Evolutionary conservation across 2,329 filamentous ascomycete genomes (phyloP), one percentile per base, ranked within the genome.

Genomic region (Aspergillus persii): DNA sequence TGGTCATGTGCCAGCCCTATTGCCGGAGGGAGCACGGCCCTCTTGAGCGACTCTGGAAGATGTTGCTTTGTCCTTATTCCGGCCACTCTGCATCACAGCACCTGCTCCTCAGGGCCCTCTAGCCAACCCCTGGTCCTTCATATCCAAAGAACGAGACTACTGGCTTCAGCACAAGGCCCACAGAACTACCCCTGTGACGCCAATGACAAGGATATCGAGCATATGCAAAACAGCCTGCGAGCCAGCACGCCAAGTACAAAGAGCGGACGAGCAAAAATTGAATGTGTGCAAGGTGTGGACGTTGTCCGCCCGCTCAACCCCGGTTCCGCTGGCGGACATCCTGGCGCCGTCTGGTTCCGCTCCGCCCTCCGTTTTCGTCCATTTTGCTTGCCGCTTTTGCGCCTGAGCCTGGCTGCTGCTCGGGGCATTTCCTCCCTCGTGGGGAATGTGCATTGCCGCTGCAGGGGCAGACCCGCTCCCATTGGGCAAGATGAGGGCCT

Each of bases 381-480:
- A 54, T 56, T 64, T 57, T 54, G 48, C 59, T 67, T 64, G 68
- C 69, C 69, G 69, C 70, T 71, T 72, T 71, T 71, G 63, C 63
- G 60, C 33, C 48, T 31, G 15, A 5, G 29, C 39, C 51, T 29
- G 41, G 33, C 3, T 15, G 8, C 44, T 12, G 18, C 18, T 9
- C 44, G 2, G 2, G 36, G 36, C 12, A 6, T 41, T 18, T 12
- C n/a, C 36, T 41, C 36, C 36, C 36, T 41, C 36, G 36, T 41
- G 36, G 36, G 15, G 12, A 41, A 41, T 41, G 15, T 41, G 36
- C 36, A 15, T 41, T 41, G 36, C 36, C 36, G 36, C 36, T 41
- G 36, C 36, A 41, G 36, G 36, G 36, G n/a, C 36, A 41, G 36
- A 5, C n/a, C 1, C 36, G 36, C 4, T 41, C 15, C 36, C 3